phyloP scores from a whole-genome alignment of 2,329 filamentous ascomycete genomes.

The Thielaviopsis musarum region DNA sequence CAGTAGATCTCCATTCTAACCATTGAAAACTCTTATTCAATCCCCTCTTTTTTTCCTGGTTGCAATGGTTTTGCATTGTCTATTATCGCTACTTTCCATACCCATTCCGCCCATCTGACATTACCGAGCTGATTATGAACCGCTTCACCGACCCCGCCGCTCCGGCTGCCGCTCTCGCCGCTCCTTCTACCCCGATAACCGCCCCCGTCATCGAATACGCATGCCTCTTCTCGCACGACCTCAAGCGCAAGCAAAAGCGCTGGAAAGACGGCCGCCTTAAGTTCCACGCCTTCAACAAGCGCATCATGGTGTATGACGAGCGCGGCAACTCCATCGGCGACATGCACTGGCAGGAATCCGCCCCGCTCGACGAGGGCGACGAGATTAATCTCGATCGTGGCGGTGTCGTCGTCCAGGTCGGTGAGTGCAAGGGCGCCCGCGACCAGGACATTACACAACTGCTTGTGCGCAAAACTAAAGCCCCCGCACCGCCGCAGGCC shows the following conservation, averaged over 20 bases:
- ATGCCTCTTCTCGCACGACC: conserved; percentile 75
- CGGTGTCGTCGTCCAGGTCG: conserved; percentile 62
- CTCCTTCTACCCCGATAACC: conserved; percentile 32
- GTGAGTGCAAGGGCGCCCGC: conserved; percentile 52
- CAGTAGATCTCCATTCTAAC: too few species aligned
- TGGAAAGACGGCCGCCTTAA: conserved; percentile 87
- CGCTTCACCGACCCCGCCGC: neutral
- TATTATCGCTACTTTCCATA: neutral
- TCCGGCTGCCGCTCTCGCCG: conserved; percentile 2
- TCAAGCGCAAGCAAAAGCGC: conserved; percentile 72
- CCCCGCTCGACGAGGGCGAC: conserved; percentile 61
- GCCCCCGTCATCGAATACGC: conserved; percentile 66
- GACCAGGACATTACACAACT: conserved; percentile 66
- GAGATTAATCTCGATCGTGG: conserved; percentile 65
- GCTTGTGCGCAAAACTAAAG: conserved; percentile 40
- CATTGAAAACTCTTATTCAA: neutral
- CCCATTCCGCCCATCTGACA: neutral
- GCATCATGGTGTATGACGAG: conserved; percentile 80
- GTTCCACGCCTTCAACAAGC: conserved; percentile 81
- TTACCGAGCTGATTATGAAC: neutral
- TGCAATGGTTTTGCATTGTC: neutral
- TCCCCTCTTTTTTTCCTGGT: neutral
- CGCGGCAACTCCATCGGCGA: conserved; percentile 69
- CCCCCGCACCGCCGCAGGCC: conserved; percentile 11
- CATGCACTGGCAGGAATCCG: conserved; percentile 57